These are phyloP conservation scores for Nothophytophthora sp. DNA, from an alignment of 352 stramenopile genomes.

Conservation along the genomic window DNA sequence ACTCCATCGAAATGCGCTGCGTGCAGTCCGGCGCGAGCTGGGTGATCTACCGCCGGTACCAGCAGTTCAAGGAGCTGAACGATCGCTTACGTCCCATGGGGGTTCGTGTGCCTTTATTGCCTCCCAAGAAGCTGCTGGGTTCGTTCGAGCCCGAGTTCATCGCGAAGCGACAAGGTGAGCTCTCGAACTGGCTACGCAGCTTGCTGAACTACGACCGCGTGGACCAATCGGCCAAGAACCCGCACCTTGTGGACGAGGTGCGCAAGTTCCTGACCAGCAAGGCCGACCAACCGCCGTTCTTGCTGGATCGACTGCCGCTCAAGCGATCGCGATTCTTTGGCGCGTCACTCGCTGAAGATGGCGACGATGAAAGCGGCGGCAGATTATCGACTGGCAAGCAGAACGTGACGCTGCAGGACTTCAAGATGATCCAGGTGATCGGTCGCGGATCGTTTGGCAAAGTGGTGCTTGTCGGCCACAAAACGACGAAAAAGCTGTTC, in stretches of 20 bases:
- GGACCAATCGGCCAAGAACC: slow-evolving; percentile 72
- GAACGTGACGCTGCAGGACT: slow-evolving; percentile 91
- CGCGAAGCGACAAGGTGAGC: slow-evolving; percentile 63
- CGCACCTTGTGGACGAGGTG: slow-evolving; percentile 76
- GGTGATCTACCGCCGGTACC: slow-evolving; percentile 85
- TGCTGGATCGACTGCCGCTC: slow-evolving; percentile 64
- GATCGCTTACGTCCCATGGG: slow-evolving; percentile 61
- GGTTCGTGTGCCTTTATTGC: slow-evolving; percentile 72
- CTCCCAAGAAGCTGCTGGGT: slow-evolving; percentile 84
- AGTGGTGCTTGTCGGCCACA: slow-evolving; percentile 96
- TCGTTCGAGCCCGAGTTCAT: slow-evolving; percentile 86
- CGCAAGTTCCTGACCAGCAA: slow-evolving; percentile 82
- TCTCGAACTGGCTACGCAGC: slow-evolving; percentile 67
- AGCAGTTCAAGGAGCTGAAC: slow-evolving; percentile 83
- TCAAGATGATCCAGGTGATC: slow-evolving; percentile 97
- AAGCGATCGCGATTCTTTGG: slow-evolving; percentile 74
- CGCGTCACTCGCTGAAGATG: slow-evolving; percentile 56
- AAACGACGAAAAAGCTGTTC: slow-evolving; percentile 93
- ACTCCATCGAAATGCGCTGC: slow-evolving; percentile 79
- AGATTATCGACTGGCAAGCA: slow-evolving; percentile 32
- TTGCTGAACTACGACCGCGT: slow-evolving; percentile 77
- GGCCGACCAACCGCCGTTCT: slow-evolving; percentile 78
- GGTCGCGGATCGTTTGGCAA: slow-evolving; percentile 97
- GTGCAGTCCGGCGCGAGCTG: slow-evolving; percentile 71
- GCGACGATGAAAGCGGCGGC: slow-evolving; percentile 41